Percentiles rank a stretch among this genome's conserved stretches.
Conservation (phyloP, 176 grass and related monocot species). For the Phoenix roebelenii region DNA sequence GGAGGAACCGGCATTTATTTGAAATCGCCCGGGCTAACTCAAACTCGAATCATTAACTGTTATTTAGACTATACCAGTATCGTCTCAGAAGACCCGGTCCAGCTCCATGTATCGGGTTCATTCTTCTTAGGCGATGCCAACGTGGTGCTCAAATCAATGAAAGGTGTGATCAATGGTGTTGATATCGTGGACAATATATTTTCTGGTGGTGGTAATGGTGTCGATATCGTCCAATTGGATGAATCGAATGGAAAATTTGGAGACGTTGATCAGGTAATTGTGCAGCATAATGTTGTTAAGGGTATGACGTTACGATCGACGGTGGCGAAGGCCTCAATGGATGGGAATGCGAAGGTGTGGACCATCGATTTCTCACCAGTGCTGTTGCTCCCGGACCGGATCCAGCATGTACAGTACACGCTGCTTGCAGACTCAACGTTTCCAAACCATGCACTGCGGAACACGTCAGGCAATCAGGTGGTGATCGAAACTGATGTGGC, state of each 20-base stretch:
- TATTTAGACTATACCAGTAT: constrained; percentile 78
- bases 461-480: constrained; percentile 58
- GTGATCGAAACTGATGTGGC: constrained; percentile 57
- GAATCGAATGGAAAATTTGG: constrained; percentile 32
- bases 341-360: constrained; percentile 56
- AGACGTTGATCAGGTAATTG: constrained; percentile 63
- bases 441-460: constrained; percentile 58
- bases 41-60: constrained; percentile 57
- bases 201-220: constrained; percentile 31
- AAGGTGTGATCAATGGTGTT: constrained; percentile 39
- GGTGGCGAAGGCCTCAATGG: constrained; percentile 18
- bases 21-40: constrained; percentile 38
- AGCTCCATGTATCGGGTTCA: constrained; percentile 44
- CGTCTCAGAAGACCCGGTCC: constrained; percentile 71
- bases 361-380: constrained; percentile 49
- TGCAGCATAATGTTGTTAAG: constrained; percentile 48
- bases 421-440: constrained; percentile 50
- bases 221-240: constrained; percentile 56
- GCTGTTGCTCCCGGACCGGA: constrained; percentile 66
- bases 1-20: constrained; percentile 66
- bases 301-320: constrained; percentile 63
- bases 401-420: constrained; percentile 78
- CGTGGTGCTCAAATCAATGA: constrained; percentile 57
- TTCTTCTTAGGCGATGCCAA: constrained; percentile 92
- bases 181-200: constrained; percentile 63